These are phyloP conservation scores for Hordeum marinum DNA, from an alignment of 176 grass and related monocot genomes.

Conservation along the genomic window DNA sequence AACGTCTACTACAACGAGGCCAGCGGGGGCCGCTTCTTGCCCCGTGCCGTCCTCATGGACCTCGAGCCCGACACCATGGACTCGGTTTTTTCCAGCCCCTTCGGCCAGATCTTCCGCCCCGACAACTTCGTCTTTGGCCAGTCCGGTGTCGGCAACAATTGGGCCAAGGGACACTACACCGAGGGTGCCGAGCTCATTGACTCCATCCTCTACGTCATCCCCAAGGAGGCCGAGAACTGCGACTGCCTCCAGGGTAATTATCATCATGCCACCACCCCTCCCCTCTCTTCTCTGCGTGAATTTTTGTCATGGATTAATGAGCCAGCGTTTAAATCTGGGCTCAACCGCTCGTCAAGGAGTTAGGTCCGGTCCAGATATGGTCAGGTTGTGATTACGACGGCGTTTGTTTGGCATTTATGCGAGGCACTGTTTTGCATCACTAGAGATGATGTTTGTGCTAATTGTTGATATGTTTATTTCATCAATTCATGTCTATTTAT, in stretches of 20 bases:
- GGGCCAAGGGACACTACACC: constrained; percentile 95
- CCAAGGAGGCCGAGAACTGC: constrained; percentile 97
- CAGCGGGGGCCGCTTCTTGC: constrained; percentile 59
- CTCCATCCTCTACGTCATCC: constrained; percentile 81
- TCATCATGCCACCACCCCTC: neutral
- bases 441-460: neutral
- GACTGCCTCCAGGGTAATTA: constrained; percentile 80
- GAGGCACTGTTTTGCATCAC: neutral
- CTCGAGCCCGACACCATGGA: constrained; percentile 92
- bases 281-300: neutral
- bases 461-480: neutral
- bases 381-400: neutral
- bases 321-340: neutral
- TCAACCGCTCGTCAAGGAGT: neutral
- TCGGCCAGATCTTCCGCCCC: constrained; percentile 88
- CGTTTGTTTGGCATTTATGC: neutral
- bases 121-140: constrained; percentile 96
- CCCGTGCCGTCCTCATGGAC: constrained; percentile 88
- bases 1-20: constrained; percentile 97
- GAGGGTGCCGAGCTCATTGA: constrained; percentile 95
- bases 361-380: neutral
- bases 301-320: neutral
- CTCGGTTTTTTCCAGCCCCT: constrained; percentile 58
- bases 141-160: constrained; percentile 85
- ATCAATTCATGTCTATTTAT: neutral